A percentile compares a stretch with the other conserved stretches of the same genome.
phyloP scores from a whole-genome alignment of 1,139 yeast genomes.

The Dujonia santamariae region DNA sequence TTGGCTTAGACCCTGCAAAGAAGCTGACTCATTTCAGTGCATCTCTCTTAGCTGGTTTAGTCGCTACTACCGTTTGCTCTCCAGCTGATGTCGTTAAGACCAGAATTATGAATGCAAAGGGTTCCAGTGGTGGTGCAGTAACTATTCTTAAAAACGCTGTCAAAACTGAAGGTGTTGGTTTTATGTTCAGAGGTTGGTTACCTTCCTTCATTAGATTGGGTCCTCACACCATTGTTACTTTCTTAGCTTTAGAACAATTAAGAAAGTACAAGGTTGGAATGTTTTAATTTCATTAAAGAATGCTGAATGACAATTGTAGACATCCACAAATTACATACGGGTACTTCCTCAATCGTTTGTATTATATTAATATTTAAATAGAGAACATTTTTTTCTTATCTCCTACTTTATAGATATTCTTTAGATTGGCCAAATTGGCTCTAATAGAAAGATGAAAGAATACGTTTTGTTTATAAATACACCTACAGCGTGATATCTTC shows the following conservation, averaged over 20 bases:
- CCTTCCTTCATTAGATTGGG: slow-evolving; percentile 86
- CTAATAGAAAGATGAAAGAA: too few relatives aligned
- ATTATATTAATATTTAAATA: neutral
- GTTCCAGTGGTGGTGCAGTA: slow-evolving; percentile 46
- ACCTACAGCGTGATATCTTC: neutral
- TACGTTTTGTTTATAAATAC: neutral
- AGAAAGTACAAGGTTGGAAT: slow-evolving; percentile 57
- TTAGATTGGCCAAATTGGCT: too few relatives aligned
- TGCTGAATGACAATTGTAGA: neutral
- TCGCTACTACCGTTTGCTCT: slow-evolving; percentile 87
- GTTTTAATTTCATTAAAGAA: slow-evolving; percentile 18
- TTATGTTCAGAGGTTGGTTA: slow-evolving; percentile 88
- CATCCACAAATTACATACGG: too few relatives aligned
- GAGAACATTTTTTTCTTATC: neutral
- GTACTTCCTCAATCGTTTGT: too few relatives aligned
- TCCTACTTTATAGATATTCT: too few relatives aligned
- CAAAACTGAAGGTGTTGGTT: slow-evolving; percentile 66
- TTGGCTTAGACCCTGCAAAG: slow-evolving; percentile 56
- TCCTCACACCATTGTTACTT: slow-evolving; percentile 85
- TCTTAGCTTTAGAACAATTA: slow-evolving; percentile 75
- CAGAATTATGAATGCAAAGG: slow-evolving; percentile 74
- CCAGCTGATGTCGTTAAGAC: slow-evolving; percentile 93
- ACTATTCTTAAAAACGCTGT: slow-evolving; percentile 55
- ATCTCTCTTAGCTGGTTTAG: slow-evolving; percentile 75
- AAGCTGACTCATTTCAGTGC: slow-evolving; percentile 76